Conservation (phyloP, 1,284 basidiomycete genomes). For the Violaceomyces palustris region DNA sequence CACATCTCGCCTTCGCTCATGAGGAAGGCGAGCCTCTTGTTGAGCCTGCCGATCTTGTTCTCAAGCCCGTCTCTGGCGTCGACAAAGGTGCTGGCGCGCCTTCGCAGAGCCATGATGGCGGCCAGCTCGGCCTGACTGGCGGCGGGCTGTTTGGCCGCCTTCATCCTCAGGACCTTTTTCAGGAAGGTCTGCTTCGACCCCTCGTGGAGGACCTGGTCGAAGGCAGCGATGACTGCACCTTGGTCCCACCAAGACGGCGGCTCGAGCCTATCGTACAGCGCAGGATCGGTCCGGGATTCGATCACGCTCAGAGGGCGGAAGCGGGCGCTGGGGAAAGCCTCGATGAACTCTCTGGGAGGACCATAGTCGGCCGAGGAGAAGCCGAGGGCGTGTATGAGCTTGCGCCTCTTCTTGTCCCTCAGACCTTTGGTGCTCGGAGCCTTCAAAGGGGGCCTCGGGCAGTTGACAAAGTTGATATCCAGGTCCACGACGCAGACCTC, state of each 20-base stretch:
- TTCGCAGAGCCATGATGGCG: constrained; percentile 52
- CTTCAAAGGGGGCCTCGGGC: constrained; percentile 70
- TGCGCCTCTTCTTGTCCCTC: constrained; percentile 75
- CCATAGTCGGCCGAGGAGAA: constrained; percentile 33
- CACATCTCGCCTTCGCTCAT: constrained; percentile 84
- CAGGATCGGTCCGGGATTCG: constrained; percentile 75
- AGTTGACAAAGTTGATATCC: constrained; percentile 84
- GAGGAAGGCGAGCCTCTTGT: constrained; percentile 73
- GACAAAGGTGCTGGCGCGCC: constrained; percentile 82
- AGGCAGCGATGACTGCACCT: constrained; percentile 77
- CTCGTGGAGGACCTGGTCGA: constrained; percentile 64
- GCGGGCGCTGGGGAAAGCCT: constrained; percentile 81
- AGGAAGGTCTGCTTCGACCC: constrained; percentile 33
- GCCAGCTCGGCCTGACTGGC: constrained; percentile 38
- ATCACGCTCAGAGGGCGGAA: constrained; percentile 59
- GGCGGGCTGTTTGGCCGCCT: constrained; percentile 21
- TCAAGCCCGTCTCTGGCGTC: constrained; percentile 66
- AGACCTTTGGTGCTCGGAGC: constrained; percentile 75
- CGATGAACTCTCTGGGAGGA: constrained; percentile 70
- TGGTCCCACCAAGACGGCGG: constrained; percentile 89
- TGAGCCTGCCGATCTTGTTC: constrained; percentile 64
- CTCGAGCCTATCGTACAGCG: constrained; percentile 74
- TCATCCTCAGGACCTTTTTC: constrained; percentile 33
- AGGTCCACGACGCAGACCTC: constrained; percentile 80
- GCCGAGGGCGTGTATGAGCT: constrained; percentile 56